Evolutionary conservation across 257 asterid genomes (phyloP).

Genomic region (Cruciata laevipes): DNA sequence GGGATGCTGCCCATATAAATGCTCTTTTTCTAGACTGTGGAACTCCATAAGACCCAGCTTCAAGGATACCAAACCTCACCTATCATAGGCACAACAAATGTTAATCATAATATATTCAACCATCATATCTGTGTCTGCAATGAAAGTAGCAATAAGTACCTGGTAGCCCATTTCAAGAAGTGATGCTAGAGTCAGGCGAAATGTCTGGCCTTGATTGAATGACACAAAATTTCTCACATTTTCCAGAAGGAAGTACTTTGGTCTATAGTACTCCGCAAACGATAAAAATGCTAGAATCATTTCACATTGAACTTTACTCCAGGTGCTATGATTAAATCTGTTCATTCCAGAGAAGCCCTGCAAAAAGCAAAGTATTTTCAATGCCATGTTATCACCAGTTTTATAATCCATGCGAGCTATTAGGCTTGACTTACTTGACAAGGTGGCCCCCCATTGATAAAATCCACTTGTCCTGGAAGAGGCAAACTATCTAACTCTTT

Average conservation of each 20-base stretch:
- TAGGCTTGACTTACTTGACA: constrained; percentile 65
- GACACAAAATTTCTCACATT: constrained; percentile 92
- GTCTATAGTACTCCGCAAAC: constrained; percentile 89
- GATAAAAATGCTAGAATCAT: constrained; percentile 93
- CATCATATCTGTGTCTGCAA: not conserved
- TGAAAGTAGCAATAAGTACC: constrained; percentile 34
- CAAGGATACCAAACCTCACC: constrained; percentile 93
- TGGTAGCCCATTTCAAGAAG: constrained; percentile 98
- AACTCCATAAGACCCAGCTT: constrained; percentile 95
- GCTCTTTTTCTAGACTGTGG: constrained; percentile 97
- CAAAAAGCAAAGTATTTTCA: constrained; percentile 24
- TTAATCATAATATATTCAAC: not conserved
- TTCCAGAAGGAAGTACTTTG: constrained; percentile 86
- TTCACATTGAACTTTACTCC: constrained; percentile 99
- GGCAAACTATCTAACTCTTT: constrained; percentile 66
- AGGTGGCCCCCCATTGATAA: constrained; percentile 98
- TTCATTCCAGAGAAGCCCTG: constrained; percentile 99
- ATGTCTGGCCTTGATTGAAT: constrained; percentile 94
- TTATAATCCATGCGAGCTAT: constrained; percentile 2
- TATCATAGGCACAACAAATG: constrained; percentile 18
- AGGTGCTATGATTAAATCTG: constrained; percentile 79
- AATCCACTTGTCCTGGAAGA: constrained; percentile 88
- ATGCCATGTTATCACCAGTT: constrained; percentile 13
- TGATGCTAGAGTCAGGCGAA: constrained; percentile 79
- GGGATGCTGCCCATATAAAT: constrained; percentile 96